A percentile compares a stretch with the other conserved stretches of the same genome.
Evolutionary conservation across 2,329 filamentous ascomycete genomes (phyloP).

Genomic region (Colletotrichum ledebouriae): DNA sequence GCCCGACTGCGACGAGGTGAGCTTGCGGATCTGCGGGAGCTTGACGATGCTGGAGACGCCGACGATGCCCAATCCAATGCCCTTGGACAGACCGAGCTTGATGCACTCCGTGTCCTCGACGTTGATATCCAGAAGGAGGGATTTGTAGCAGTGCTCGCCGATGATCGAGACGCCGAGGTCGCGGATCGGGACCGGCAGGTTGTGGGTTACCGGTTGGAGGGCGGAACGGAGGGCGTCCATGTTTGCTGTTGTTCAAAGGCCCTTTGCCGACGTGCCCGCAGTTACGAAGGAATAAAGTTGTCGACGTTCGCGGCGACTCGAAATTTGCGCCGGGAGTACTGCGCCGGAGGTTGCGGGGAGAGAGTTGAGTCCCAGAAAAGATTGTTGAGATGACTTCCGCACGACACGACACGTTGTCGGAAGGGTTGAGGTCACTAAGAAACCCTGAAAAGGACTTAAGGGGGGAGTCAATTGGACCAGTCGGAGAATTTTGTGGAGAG

Average conservation of each 20-base stretch:
- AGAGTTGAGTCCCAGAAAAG: slow-evolving; percentile 3
- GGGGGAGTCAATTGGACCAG: slow-evolving; percentile 19
- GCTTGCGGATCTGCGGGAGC: slow-evolving; percentile 95
- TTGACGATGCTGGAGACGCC: slow-evolving; percentile 92
- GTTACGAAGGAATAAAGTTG: neutral
- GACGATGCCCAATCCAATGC: slow-evolving; percentile 93
- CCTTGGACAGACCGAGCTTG: slow-evolving; percentile 92
- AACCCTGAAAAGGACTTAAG: slow-evolving; percentile 35
- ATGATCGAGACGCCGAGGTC: slow-evolving; percentile 84
- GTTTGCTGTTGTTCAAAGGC: slow-evolving; percentile 33
- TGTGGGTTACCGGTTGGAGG: slow-evolving; percentile 78
- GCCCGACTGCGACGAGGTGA: slow-evolving; percentile 83
- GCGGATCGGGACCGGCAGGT: slow-evolving; percentile 80
- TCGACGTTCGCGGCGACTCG: slow-evolving; percentile 10
- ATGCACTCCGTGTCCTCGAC: slow-evolving; percentile 82
- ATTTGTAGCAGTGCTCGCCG: slow-evolving; percentile 86
- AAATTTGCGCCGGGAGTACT: neutral
- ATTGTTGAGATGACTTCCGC: slow-evolving; percentile 36
- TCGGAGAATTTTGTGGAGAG: slow-evolving; percentile 38
- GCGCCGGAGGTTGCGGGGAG: neutral
- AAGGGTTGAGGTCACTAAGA: slow-evolving; percentile 42
- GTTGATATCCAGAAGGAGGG: slow-evolving; percentile 88
- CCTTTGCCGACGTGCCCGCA: slow-evolving; percentile 15
- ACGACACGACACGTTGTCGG: slow-evolving; percentile 38
- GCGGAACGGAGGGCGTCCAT: slow-evolving; percentile 74